Evolutionary conservation across 805 yeast species (phyloP), one percentile per base, ranked within the genome.

Genomic region (Kurtzmaniella fragi): DNA sequence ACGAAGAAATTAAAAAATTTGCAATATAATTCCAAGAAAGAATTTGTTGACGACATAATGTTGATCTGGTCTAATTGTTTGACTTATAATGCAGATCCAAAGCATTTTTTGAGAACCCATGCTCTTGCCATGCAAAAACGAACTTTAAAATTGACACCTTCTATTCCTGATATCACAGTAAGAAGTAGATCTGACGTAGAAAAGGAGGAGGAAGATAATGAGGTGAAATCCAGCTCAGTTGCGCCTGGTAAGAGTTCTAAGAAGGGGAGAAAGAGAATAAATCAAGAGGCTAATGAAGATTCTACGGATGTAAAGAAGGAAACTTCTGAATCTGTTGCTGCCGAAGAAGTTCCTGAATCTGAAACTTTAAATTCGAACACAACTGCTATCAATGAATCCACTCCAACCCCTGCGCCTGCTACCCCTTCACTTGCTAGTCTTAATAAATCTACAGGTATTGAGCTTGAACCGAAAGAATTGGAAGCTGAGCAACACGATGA

Each of bases 81-180:
- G 42, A 78, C 90, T 1, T 93, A 88, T 59, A 93, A 93, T 59
- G 83, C 96, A 0, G 98, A 93, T 53, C 98, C 99, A 2, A 82
- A 81, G 42, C 98, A 93, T 59, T 91, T 85, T 48, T 59, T 93
- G 33, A 71, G 99, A 35, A 85, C 80, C 0, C 97, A 93, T 63
- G 99, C 99, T 0, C 62, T 85, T 35, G 96, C 97, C 2, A 95
- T 93, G 99, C 95, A 89, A 50, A 88, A 88, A 61, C 87, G 85
- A 55, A 80, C 98, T 0, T 57, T 78, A 38, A 72, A 80, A 34
- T 68, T 93, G 38, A 73, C 79, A 5, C 95, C 96, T 0, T 65
- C 87, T 44, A 91, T 93, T 30, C 99, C 99, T 0, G 95, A 93
- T 52, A 86, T 93, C 38, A 73, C 77, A 0, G 75, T 93, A 4